Evolutionary conservation across 2,329 filamentous ascomycete genomes (phyloP).

Genomic region (Verticillium zaregamsianum): DNA sequence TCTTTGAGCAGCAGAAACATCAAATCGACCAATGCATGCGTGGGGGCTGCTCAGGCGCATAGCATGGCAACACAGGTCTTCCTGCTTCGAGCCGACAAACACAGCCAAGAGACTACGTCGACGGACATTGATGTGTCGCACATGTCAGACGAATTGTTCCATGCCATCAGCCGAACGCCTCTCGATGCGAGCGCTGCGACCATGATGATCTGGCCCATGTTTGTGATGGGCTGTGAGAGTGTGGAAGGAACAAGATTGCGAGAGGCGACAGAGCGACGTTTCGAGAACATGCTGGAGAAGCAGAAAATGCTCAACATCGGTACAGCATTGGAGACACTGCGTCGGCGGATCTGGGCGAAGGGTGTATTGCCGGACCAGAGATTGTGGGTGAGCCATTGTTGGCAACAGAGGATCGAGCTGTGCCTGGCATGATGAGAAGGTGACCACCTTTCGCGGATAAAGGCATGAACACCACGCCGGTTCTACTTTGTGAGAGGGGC

Average conservation of each 20-base stretch:
- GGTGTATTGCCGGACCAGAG: neutral
- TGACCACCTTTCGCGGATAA: neutral
- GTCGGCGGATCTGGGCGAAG: slow-evolving; percentile 8
- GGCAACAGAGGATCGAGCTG: neutral
- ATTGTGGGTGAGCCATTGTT: neutral
- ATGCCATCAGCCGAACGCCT: slow-evolving; percentile 2
- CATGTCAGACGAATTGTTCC: neutral
- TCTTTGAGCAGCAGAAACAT: neutral
- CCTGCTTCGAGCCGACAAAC: slow-evolving; percentile 1
- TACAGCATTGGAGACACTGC: neutral
- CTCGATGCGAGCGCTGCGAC: slow-evolving; percentile 4
- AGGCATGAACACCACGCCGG: too few species aligned
- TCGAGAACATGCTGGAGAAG: slow-evolving; percentile 7
- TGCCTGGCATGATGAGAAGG: neutral
- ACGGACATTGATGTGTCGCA: neutral
- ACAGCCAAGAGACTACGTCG: neutral
- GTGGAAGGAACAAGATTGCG: neutral
- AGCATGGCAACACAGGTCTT: slow-evolving; percentile 7
- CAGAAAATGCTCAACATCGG: slow-evolving; percentile 3
- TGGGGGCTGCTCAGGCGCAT: slow-evolving; percentile 3
- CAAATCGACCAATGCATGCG: slow-evolving; percentile 4
- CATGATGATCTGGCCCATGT: slow-evolving; percentile 10
- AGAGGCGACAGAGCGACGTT: neutral
- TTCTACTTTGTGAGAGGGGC: too few species aligned
- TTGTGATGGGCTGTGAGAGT: slow-evolving; percentile 7